phyloP scores from a whole-genome alignment of 2,329 filamentous ascomycete genomes.

The Penicillium glabrum region DNA sequence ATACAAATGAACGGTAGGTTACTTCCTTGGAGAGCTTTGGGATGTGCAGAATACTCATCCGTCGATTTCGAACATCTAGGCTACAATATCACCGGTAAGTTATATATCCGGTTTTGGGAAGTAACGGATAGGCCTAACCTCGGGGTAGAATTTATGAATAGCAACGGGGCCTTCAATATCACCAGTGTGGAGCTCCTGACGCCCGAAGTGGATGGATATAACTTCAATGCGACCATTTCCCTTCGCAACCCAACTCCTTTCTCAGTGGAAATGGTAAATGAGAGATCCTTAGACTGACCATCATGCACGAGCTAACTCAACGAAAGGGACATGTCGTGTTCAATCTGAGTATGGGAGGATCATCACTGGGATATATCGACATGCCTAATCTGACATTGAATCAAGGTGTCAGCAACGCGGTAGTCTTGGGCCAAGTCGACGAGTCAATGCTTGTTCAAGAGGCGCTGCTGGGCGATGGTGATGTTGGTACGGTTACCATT shows the following conservation, averaged over 20 bases:
- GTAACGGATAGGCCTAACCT: background rate
- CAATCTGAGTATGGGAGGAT: conserved; percentile 24
- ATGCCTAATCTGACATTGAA: conserved; percentile 22
- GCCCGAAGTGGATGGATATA: conserved; percentile 20
- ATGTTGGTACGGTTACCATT: conserved; percentile 21
- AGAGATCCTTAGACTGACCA: background rate
- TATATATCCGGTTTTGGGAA: background rate
- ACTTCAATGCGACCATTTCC: conserved; percentile 27
- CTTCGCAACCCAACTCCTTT: conserved; percentile 22
- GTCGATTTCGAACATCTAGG: conserved; percentile 4
- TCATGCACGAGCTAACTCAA: background rate
- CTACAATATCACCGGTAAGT: conserved; percentile 24
- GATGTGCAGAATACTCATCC: background rate
- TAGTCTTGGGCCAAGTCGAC: conserved; percentile 20
- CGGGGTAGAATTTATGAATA: conserved; percentile 22
- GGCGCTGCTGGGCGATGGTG: conserved; percentile 16
- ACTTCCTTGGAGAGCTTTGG: background rate
- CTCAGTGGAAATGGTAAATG: conserved; percentile 23
- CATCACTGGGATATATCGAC: conserved; percentile 22
- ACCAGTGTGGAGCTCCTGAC: conserved; percentile 20
- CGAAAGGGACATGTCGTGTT: conserved; percentile 24
- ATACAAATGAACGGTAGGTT: conserved; percentile 21
- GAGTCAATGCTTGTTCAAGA: conserved; percentile 19
- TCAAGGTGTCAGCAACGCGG: conserved; percentile 6
- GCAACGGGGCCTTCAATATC: conserved; percentile 21